Base-by-base conservation (phyloP, 352 stramenopile genomes). In the Detonula confervacea region DNA sequence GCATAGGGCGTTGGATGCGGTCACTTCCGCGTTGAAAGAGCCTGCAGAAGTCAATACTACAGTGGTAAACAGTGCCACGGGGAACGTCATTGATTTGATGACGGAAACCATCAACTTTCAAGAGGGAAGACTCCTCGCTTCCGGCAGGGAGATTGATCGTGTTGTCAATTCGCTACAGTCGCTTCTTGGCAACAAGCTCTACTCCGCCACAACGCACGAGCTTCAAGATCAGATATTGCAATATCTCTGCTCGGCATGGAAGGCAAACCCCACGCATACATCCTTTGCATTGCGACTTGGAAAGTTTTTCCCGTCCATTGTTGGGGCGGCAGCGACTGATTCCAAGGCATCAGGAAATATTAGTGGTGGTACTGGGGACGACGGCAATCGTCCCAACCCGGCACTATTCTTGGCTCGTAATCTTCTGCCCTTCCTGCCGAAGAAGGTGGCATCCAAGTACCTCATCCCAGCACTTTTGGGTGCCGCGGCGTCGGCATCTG, bases 321-420 rank as follows among this genome's bases (percentile, higher is more conserved):
- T 83, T n/a, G n/a, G n/a, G n/a, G n/a, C n/a, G 37, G 55, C 61
- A 25, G 27, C 70, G 74, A 33, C 30, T 25, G 27, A 54, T 65
- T 64, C 42, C 42, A 20, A 57, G n/a, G 14, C 35, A 59, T 44
- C 54, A n/a, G n/a, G n/a, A n/a, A n/a, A n/a, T n/a, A n/a, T n/a
- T n/a, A n/a, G n/a, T n/a, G n/a, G n/a, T n/a, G n/a, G n/a, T n/a
- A n/a, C n/a, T n/a, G n/a, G n/a, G n/a, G 33, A 69, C 6, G 55
- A 16, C 73, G 25, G 29, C 44, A 29, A 29, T 25, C 6, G 2
- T 46, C 39, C 80, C 44, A 56, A 79, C 47, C 70, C 82, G 33
- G 80, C 83, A 24, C 71, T 87, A 18, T 81, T 90, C 54, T 46
- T 93, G 29, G 72, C 76, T 54, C 76, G 61, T 57, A 77, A 91